Conservation (phyloP, 257 asterid genomes). For the Nicotiana sylvestris region DNA sequence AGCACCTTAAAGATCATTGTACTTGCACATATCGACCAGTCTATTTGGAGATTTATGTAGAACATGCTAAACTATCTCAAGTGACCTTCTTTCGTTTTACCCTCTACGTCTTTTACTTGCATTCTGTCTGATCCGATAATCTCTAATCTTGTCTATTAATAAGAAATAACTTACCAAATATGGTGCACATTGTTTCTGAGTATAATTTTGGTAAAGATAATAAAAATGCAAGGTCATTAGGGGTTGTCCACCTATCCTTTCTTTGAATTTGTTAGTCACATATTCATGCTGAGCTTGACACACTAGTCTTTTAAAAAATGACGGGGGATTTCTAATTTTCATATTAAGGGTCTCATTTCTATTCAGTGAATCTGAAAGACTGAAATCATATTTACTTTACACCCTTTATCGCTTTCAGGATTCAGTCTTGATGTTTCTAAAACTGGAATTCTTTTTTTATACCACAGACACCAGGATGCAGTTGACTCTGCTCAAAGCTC, state of each 20-base stretch:
- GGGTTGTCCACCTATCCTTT: not conserved
- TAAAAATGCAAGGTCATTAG: not conserved
- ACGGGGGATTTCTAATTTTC: not conserved
- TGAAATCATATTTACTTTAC: not conserved
- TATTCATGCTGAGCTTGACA: not conserved
- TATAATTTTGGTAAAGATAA: not conserved
- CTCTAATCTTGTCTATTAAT: not conserved
- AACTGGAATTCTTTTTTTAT: slow-evolving; percentile 7
- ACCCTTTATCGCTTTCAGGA: not conserved
- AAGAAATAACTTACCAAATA: not conserved
- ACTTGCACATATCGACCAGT: not conserved
- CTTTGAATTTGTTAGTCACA: not conserved
- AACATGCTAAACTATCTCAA: not conserved
- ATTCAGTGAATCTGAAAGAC: not conserved
- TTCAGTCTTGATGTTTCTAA: slow-evolving; percentile 3
- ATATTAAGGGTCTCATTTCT: not conserved
- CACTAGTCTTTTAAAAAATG: not conserved
- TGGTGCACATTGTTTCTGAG: not conserved
- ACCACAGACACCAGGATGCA: slow-evolving; percentile 31
- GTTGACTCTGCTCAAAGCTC: slow-evolving; percentile 34
- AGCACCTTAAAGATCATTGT: not conserved
- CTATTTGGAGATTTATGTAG: not conserved
- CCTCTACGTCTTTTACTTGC: not conserved
- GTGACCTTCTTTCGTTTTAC: not conserved
- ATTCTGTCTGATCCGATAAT: not conserved